Percentiles rank a stretch among this genome's conserved stretches.
Conservation (phyloP, 495 filamentous ascomycete species). For the Podospora appendiculata region DNA sequence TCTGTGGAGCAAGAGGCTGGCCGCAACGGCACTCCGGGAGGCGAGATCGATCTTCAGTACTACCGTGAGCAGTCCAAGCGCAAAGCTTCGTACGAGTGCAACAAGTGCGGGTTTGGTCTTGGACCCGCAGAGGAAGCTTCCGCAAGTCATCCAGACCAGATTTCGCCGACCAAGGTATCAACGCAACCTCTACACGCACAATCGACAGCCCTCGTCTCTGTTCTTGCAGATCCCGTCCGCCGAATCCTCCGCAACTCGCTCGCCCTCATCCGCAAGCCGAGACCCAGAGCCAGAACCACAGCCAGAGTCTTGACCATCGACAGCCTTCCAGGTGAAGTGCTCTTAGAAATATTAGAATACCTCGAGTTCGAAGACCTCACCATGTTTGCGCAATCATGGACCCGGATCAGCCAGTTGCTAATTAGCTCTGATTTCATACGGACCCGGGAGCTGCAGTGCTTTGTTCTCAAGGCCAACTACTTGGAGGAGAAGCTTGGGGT, state of each 20-base stretch:
- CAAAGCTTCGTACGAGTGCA: neutral
- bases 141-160: too few species aligned
- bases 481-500: slow-evolving; percentile 33
- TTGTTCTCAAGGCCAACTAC: slow-evolving; percentile 39
- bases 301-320: slow-evolving; percentile 4
- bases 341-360: slow-evolving; percentile 27
- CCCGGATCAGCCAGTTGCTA: slow-evolving; percentile 25
- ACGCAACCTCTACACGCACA: too few species aligned
- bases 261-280: neutral
- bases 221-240: too few species aligned
- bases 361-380: slow-evolving; percentile 34
- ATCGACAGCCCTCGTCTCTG: too few species aligned
- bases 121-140: neutral
- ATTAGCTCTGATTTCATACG: slow-evolving; percentile 34
- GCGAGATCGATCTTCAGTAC: neutral
- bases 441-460: slow-evolving; percentile 42
- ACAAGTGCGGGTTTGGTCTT: slow-evolving; percentile 2
- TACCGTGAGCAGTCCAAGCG: neutral
- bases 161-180: too few species aligned
- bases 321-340: slow-evolving; percentile 32
- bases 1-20: slow-evolving; percentile 30
- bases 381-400: slow-evolving; percentile 29
- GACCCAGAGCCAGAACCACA: neutral
- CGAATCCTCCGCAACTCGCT: too few species aligned
- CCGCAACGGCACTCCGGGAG: too few species aligned